These are phyloP conservation scores for Alloascoidea hylecoeti DNA, from an alignment of 805 yeast species.

Conservation along the genomic window DNA sequence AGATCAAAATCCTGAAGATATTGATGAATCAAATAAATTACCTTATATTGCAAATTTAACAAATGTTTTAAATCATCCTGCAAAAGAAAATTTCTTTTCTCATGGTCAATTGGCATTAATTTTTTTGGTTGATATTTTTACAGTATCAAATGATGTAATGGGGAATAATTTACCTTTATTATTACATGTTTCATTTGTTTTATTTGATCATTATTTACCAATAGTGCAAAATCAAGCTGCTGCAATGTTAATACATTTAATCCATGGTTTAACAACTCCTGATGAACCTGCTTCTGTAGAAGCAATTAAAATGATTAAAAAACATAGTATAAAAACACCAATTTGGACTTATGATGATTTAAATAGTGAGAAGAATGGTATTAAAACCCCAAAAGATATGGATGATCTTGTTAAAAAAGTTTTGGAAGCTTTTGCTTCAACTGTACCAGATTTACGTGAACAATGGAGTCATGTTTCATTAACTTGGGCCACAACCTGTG, in stretches of 20 bases:
- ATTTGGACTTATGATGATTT: conserved; percentile 86
- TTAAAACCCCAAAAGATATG: conserved; percentile 79
- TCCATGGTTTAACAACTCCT: conserved; percentile 46
- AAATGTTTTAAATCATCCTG: conserved; percentile 34
- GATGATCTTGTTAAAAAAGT: conserved; percentile 54
- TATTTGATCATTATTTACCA: conserved; percentile 77
- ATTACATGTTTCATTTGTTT: conserved; percentile 64
- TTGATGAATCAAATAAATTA: conserved; percentile 26
- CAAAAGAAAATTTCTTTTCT: conserved; percentile 68
- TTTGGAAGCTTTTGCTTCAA: conserved; percentile 36
- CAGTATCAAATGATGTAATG: conserved; percentile 50
- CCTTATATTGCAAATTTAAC: conserved; percentile 73
- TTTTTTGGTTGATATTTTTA: conserved; percentile 68
- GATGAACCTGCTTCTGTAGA: conserved; percentile 38
- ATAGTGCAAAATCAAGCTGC: conserved; percentile 79
- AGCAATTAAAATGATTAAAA: conserved; percentile 42
- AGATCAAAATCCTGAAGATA: conserved; percentile 18
- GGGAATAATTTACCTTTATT: conserved; percentile 51
- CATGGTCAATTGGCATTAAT: conserved; percentile 79
- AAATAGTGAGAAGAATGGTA: conserved; percentile 61
- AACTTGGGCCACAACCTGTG: conserved; percentile 94
- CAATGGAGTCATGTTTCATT: conserved; percentile 81
- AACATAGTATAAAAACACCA: conserved; percentile 28
- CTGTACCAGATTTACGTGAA: conserved; percentile 38
- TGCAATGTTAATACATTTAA: conserved; percentile 55